A percentile compares a stretch with the other conserved stretches of the same genome.
Conservation (phyloP, 176 grass and related monocot species). For the Zea luxurians region DNA sequence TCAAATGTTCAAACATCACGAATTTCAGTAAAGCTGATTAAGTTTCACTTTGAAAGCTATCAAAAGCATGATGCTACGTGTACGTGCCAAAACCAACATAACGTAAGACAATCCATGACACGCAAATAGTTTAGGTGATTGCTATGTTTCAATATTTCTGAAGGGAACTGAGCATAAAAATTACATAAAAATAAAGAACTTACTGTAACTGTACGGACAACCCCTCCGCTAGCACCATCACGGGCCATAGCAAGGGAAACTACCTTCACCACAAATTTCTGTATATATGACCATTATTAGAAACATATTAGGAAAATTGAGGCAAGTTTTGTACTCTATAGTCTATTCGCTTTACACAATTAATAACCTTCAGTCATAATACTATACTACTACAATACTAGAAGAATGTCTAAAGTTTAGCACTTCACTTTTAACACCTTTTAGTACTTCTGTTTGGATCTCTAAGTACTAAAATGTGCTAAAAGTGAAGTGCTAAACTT, state of each 20-base stretch:
- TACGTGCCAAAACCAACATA: not conserved
- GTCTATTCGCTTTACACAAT: not conserved
- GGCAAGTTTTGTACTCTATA: not conserved
- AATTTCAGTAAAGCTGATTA: not conserved
- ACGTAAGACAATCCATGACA: not conserved
- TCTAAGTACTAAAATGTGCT: too few relatives aligned
- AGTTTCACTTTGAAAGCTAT: not conserved
- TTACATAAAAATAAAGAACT: conserved; percentile 9
- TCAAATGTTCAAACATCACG: not conserved
- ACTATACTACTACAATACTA: not conserved
- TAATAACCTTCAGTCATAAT: not conserved
- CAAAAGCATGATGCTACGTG: not conserved
- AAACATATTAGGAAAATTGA: conserved; percentile 30
- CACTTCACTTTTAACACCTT: too few relatives aligned
- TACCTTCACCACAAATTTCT: conserved; percentile 92
- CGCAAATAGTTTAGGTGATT: not conserved
- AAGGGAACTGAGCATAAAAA: not conserved
- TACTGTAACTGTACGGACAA: conserved; percentile 69
- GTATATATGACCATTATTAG: conserved; percentile 15
- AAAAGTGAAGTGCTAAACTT: too few relatives aligned
- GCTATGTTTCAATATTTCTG: not conserved
- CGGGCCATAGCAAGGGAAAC: conserved; percentile 90
- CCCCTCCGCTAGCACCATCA: conserved; percentile 89
- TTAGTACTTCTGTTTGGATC: too few relatives aligned
- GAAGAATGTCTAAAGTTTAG: not conserved